Evolutionary conservation across 1,139 yeast genomes (phyloP).

Genomic region (Magnusiomyces tetraspermus): DNA sequence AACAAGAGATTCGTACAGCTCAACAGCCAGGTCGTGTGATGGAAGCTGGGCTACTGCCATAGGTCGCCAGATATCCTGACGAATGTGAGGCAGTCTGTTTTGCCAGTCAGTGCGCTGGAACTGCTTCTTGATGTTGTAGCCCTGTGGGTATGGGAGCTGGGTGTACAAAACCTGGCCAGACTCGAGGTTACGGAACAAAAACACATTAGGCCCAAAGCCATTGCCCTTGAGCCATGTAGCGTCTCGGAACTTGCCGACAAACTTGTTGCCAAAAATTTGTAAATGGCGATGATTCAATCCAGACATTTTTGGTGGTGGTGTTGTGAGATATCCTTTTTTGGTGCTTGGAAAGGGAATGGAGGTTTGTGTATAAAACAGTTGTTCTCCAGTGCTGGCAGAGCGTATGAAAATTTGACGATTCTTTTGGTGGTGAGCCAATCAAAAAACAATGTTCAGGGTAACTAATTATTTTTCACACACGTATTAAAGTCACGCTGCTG

Average conservation of each 20-base stretch:
- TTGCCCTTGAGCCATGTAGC: conserved; percentile 42
- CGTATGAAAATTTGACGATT: background rate
- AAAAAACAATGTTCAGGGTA: background rate
- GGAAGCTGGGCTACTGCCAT: conserved; percentile 76
- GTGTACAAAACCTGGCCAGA: conserved; percentile 86
- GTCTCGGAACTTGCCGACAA: conserved; percentile 24
- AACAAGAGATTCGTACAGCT: conserved; percentile 66
- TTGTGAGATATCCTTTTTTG: background rate
- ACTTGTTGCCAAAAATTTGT: conserved; percentile 6
- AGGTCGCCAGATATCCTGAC: conserved; percentile 85
- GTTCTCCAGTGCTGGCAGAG: background rate
- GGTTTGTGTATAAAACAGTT: background rate
- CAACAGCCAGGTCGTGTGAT: conserved; percentile 55
- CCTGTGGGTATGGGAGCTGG: conserved; percentile 55
- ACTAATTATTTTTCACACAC: no score
- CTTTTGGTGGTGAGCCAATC: background rate
- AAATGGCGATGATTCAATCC: conserved; percentile 2
- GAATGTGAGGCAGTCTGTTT: conserved; percentile 62
- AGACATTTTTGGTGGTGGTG: background rate
- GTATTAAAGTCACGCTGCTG: background rate
- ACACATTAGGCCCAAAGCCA: conserved; percentile 73
- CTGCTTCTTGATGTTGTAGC: conserved; percentile 56
- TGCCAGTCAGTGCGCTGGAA: conserved; percentile 82
- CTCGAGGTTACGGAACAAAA: conserved; percentile 72
- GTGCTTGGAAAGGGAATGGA: background rate